These are phyloP conservation scores for Ambrosia trifida DNA, from an alignment of 129 eudicot species.

Conservation along the genomic window DNA sequence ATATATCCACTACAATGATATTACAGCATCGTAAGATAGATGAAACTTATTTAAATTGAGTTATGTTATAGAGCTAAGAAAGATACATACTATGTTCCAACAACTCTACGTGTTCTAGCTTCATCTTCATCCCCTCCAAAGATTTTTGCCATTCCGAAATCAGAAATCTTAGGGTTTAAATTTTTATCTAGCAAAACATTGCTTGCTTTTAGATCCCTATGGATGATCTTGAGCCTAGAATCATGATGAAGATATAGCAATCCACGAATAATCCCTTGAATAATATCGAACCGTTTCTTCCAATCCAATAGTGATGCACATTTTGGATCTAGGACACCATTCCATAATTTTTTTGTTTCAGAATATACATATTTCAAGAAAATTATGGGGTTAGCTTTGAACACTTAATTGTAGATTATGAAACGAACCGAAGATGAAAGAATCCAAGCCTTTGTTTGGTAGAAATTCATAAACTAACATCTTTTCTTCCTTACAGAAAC, in stretches of 20 bases:
- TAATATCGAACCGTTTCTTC: constrained; percentile 51
- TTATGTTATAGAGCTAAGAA: not conserved
- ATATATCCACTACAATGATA: constrained; percentile 59
- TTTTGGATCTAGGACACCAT: constrained; percentile 33
- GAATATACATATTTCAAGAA: not conserved
- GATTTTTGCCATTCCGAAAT: constrained; percentile 70
- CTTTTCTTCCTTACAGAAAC: constrained; percentile 44
- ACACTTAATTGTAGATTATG: not conserved
- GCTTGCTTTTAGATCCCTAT: constrained; percentile 74
- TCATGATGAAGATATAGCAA: constrained; percentile 71
- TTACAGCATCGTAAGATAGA: constrained; percentile 23
- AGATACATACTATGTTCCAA: constrained; percentile 65
- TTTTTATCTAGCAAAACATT: constrained; percentile 54
- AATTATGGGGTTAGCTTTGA: not conserved
- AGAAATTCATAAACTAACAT: constrained; percentile 52
- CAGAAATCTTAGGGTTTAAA: constrained; percentile 68
- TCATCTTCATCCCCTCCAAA: constrained; percentile 52
- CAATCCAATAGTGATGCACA: constrained; percentile 40
- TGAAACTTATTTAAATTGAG: not conserved
- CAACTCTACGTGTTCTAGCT: constrained; percentile 55
- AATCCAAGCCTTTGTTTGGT: constrained; percentile 54
- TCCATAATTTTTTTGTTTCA: not conserved
- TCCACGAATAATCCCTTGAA: constrained; percentile 60
- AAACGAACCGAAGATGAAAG: constrained; percentile 51
- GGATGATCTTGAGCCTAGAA: constrained; percentile 66